Evolutionary conservation across 2,329 filamentous ascomycete genomes (phyloP), one percentile per base, ranked within the genome.

Genomic region (Aspergillus pseudoterreus): DNA sequence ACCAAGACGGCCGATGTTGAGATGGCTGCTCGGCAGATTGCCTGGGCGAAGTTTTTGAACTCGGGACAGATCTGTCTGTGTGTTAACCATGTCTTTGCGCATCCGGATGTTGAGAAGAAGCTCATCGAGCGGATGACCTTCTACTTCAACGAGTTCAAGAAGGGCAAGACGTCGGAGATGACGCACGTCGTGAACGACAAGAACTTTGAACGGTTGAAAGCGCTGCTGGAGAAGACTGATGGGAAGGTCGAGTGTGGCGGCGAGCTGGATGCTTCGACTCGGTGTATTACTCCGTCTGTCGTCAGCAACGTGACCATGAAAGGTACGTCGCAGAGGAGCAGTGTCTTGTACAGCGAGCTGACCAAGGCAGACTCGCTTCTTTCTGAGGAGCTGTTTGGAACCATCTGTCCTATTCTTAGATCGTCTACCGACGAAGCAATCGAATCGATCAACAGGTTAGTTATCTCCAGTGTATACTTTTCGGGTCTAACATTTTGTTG

Each of bases 311-410:
- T 76, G 12, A 63, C 33, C 14, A 47, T 47, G 45, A 21, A 30
- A 38, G 43, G 43, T 45, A 33, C 6, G 24, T 15, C 17, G 22
- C 22, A 32, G 1, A 15, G 15, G 21, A 19, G n/a, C 6, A 30
- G 0, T 6, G 17, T 33, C 4, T n/a, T 15, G 4, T 15, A 45
- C 4, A 21, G 9, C 10, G 11, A 14, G 5, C 44, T 35, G 6
- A 35, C 10, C 11, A 2, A 9, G 2, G 3, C 10, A 45, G 75
- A 78, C 53, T 53, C 69, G 0, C 64, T 78, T 1, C 57, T 79
- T 4, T 66, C 66, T 15, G 73, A 77, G 54, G 76, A 78, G 59
- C 57, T 78, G 53, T 78, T 78, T 52, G 74, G 70, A 0, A 73
- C 74, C 2, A 71, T 78, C 22, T 65, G 71, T 8, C 75, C 75